Evolutionary conservation across 306 rosid genomes (phyloP).

Genomic region (Alnus rubra): DNA sequence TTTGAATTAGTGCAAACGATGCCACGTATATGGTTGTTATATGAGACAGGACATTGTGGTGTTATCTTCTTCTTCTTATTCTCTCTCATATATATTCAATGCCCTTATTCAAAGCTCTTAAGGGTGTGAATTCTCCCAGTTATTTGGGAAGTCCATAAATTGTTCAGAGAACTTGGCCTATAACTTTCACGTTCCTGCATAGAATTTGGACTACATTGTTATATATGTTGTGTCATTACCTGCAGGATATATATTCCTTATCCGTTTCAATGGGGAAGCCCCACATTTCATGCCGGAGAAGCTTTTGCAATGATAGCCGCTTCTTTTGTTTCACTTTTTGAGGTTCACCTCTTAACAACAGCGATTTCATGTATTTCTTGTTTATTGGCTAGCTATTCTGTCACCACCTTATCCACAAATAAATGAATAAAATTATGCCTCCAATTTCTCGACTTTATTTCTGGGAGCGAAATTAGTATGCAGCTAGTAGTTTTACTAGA

Average conservation of each 20-base stretch:
- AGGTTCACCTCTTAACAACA: slow-evolving; percentile 43
- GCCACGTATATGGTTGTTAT: no score
- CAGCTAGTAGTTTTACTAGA: neutral
- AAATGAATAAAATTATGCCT: neutral
- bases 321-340: slow-evolving; percentile 75
- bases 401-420: neutral
- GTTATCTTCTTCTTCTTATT: no score
- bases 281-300: slow-evolving; percentile 75
- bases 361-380: neutral
- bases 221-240: neutral
- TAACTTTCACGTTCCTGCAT: neutral
- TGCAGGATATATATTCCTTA: slow-evolving; percentile 75
- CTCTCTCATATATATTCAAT: no score
- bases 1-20: neutral
- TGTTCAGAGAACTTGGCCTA: no score
- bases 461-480: neutral
- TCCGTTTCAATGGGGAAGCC: slow-evolving; percentile 92
- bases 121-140: no score
- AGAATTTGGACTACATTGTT: neutral
- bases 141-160: no score
- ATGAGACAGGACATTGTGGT: no score
- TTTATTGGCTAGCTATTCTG: neutral
- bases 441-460: neutral
- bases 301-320: slow-evolving; percentile 86
- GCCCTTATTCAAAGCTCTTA: no score